A percentile compares a stretch with the other conserved stretches of the same genome.
These are phyloP conservation scores for Corymbia calophylla DNA, from an alignment of 441 rosid genomes.

Conservation along the genomic window DNA sequence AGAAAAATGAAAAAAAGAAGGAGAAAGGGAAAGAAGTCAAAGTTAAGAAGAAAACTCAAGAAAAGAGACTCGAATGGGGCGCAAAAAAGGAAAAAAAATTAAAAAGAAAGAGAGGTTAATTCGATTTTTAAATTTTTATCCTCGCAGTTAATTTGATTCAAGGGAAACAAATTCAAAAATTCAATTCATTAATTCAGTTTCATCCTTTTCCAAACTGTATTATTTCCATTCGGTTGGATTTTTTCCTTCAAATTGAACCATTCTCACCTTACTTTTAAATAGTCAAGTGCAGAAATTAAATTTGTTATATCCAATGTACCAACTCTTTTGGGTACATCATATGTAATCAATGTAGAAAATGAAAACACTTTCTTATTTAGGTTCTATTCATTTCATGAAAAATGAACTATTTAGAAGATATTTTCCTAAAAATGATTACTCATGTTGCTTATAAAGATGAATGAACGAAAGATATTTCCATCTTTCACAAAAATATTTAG, in stretches of 20 bases:
- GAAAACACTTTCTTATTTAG: background rate
- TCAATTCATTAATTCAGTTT: background rate
- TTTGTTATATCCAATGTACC: background rate
- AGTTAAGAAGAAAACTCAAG: background rate
- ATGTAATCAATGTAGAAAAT: background rate
- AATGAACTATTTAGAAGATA: background rate
- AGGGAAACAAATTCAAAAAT: background rate
- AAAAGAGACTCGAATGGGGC: background rate
- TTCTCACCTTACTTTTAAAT: background rate
- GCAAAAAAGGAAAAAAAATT: background rate
- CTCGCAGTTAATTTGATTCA: background rate
- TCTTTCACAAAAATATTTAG: accelerated
- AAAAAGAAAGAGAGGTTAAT: background rate
- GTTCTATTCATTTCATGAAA: accelerated
- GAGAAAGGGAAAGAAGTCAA: background rate
- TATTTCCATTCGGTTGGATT: background rate
- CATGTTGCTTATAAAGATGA: accelerated
- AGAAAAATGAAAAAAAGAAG: background rate
- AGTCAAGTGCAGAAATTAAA: background rate
- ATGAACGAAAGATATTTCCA: background rate
- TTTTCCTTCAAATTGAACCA: background rate
- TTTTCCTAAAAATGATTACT: background rate
- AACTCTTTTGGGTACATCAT: background rate
- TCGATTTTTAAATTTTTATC: background rate
- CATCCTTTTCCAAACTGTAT: background rate